These are phyloP conservation scores for Trichocladium uniseriatum DNA, from an alignment of 495 filamentous ascomycete genomes.

Conservation along the genomic window DNA sequence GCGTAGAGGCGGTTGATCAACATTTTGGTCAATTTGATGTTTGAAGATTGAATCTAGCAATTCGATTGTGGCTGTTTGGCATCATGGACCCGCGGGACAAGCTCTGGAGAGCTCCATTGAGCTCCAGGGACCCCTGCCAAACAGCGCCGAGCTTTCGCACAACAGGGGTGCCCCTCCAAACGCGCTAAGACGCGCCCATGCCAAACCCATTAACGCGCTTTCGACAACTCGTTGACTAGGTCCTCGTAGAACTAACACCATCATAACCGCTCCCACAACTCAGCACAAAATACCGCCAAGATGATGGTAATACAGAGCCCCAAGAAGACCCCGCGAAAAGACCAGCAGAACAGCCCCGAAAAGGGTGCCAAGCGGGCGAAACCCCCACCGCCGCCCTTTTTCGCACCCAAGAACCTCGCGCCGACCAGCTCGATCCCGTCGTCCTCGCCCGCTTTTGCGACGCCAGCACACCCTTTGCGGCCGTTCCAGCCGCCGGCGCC, in stretches of 20 bases:
- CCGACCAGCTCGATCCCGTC: conserved; percentile 56
- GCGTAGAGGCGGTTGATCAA: conserved; percentile 12
- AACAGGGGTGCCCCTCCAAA: conserved; percentile 23
- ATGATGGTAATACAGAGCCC: conserved; percentile 26
- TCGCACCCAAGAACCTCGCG: conserved; percentile 29
- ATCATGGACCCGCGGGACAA: no score
- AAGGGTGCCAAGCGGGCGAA: conserved; percentile 24
- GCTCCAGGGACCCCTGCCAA: neutral
- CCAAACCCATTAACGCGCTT: conserved; percentile 26
- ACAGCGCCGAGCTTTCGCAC: no score
- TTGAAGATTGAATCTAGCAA: no score
- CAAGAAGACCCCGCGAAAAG: conserved; percentile 20
- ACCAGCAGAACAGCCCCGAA: conserved; percentile 7
- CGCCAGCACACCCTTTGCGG: conserved; percentile 63
- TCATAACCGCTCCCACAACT: neutral
- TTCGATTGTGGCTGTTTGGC: no score
- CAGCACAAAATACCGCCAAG: conserved; percentile 4
- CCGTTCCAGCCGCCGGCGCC: conserved; percentile 43
- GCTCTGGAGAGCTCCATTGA: neutral
- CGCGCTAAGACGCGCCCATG: conserved; percentile 19
- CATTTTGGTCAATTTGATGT: conserved; percentile 11
- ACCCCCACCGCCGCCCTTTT: conserved; percentile 29
- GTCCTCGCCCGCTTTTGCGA: conserved; percentile 82
- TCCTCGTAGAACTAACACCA: neutral
- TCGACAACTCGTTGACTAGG: neutral